Base-by-base conservation (phyloP, 225 moss, liverwort and hornwort genomes). In the Climacium dendroides region DNA sequence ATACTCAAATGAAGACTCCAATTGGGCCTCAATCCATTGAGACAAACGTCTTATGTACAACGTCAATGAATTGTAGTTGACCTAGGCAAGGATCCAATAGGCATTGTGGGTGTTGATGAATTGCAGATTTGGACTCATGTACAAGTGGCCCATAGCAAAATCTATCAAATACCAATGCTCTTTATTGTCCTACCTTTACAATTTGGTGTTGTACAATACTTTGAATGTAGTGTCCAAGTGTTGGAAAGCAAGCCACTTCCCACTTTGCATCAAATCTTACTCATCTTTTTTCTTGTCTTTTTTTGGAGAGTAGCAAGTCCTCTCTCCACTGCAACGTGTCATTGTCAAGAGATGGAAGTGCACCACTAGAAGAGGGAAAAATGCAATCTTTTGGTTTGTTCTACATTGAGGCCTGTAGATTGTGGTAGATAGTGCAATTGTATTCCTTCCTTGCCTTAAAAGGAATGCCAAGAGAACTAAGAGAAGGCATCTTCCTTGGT, bases 21-120 rank as follows among this genome's bases (percentile, higher is more conserved):
- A 0, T 15, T 1, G 0, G 1, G 5, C 15, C 15, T 70, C 1
- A 0, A 73, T 7, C 1, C 47, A 0, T 29, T 0, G 30, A 47
- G 8, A 6, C 4, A 47, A 30, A 18, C 1, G 0, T 11, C 1
- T 30, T 11, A 6, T 7, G 0, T 18, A 48, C 2, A 30, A 7
- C 4, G 48, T 19, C 2, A 48, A 48, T 11, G 4, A 30, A 6
- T 47, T 30, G 14, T 48, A 48, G 30, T 30, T 9, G 2, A 71
- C 1, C 0, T 2, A 1, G 15, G 3, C 26, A 41, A 70, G 15
- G 8, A 70, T 70, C 5, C 26, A 41, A 26, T 70, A 5, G 41
- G 9, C 0, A 0, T 41, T 5, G 2, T 71, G 0, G 5, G 15
- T 1, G 2, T 15, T 43, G 3, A 26, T 70, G 14, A 43, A 70